Evolutionary conservation across 805 yeast genomes (phyloP), one percentile per base, ranked within the genome.

Genomic region (Lipomyces yamadae): DNA sequence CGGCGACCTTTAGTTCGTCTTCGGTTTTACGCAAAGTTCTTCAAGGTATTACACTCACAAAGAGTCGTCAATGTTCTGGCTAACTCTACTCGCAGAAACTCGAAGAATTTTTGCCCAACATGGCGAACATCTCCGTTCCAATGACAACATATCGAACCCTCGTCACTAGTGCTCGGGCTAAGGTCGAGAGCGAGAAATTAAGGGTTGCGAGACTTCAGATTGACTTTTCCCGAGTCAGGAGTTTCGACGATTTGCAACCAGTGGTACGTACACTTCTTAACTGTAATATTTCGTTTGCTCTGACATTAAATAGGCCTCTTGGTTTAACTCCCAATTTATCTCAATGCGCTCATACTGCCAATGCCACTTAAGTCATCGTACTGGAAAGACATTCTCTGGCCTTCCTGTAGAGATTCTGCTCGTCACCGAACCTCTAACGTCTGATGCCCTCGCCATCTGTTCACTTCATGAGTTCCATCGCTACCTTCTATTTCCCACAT

Each of bases 1-100:
- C 65, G 73, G 10, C 70, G 75, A 6, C 75, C 75, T 3, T 58
- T 72, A 13, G 75, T 72, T 10, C 71, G 75, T 6, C 66, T 73
- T 8, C 63, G 74, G 10, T 73, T 72, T 53, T 60, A 58, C 45
- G 56, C 75, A 18, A 72, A 72, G 59, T 57, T 72, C 32, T 73
- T 72, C 66, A 72, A 72, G 63, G 72, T 69, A 42, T 8, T 63
- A n/a, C 18, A 5, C 7, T 13, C 48, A 7, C 15, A 3, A n/a
- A 42, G 6, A 2, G n/a, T 35, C 4, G 6, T 11, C n/a, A 32
- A 1, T n/a, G 18, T 6, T 29, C 52, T 24, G 45, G 13, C 32
- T 32, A 13, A 39, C 54, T 45, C 15, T 18, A 24, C 29, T 35
- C 42, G 32, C 13, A 68, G 71, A 72, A 72, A 66, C 58, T 72